These are phyloP conservation scores for Russula griseocarnosa DNA, from an alignment of 768 basidiomycete genomes.

Conservation along the genomic window DNA sequence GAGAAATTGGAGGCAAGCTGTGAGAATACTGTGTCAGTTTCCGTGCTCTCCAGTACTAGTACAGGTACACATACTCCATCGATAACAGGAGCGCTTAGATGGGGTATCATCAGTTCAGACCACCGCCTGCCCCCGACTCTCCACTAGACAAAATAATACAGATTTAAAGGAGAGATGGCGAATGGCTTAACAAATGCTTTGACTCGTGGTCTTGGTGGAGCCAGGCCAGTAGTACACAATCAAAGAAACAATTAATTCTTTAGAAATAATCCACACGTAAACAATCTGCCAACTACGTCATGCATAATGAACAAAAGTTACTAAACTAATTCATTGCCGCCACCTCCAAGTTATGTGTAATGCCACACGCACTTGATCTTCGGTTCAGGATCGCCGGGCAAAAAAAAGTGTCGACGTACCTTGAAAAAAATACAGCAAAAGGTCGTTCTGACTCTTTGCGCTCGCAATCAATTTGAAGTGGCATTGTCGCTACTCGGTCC, in stretches of 20 bases:
- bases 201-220: too few species aligned
- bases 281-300: background rate
- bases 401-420: background rate
- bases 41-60: too few species aligned
- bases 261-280: background rate
- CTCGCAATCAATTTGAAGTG: background rate
- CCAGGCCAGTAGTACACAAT: too few species aligned
- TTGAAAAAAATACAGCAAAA: background rate
- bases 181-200: too few species aligned
- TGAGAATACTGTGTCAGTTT: too few species aligned
- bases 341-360: background rate
- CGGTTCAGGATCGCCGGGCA: background rate
- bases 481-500: background rate
- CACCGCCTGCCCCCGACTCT: too few species aligned
- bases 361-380: background rate
- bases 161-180: too few species aligned
- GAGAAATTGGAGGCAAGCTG: background rate
- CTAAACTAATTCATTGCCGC: background rate
- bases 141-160: too few species aligned
- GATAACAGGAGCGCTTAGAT: too few species aligned
- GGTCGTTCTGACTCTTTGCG: background rate
- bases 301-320: background rate
- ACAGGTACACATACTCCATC: too few species aligned
- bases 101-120: too few species aligned
- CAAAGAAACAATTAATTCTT: background rate